Evolutionary conservation across 2,329 filamentous ascomycete species (phyloP), one percentile per base, ranked within the genome.

Genomic region (Verticillium isaacii): DNA sequence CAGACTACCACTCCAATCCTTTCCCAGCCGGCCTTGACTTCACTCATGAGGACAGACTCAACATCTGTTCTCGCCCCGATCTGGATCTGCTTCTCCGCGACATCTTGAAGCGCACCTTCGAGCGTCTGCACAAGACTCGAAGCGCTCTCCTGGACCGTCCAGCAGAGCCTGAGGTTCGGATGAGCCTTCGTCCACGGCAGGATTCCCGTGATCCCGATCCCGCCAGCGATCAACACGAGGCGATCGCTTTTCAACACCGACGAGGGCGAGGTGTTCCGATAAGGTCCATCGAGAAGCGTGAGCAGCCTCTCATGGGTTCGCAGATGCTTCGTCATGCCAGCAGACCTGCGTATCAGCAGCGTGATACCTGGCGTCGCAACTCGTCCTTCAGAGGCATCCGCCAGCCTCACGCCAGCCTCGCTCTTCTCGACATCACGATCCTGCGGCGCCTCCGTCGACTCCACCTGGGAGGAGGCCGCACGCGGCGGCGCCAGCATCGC

Each of bases 171-270:
- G 6, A 73, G 62, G 61, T 76, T 78, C 19, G 61, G 56, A 60
- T 77, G 76, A 45, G 58, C 58, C 17, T 61, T 58, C 3, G 75
- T 45, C 57, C 71, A 74, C 3, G 76, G 73, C 0, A 82, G 63
- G 15, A 80, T 56, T 2, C 71, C 77, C 0, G 80, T 82, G 66
- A 83, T 79, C 54, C 80, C 80, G 32, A 82, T 78, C 9, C 80
- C 81, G 19, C 81, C 81, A 2, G 70, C 77, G 45, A 83, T 73
- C 56, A 78, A 73, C 9, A 83, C 62, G 1, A 82, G 60, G 1
- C 71, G 66, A 61, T 78, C 75, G 58, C 70, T 73, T 1, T 55
- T 63, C 1, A 74, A 68, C 6, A 78, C 62, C 6, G 64, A 61
- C 0, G 55, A 36, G 14, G 67, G 68, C 2, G 67, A 66, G 60